phyloP scores from a whole-genome alignment of 257 asterid genomes.

The Nicotiana sylvestris region DNA sequence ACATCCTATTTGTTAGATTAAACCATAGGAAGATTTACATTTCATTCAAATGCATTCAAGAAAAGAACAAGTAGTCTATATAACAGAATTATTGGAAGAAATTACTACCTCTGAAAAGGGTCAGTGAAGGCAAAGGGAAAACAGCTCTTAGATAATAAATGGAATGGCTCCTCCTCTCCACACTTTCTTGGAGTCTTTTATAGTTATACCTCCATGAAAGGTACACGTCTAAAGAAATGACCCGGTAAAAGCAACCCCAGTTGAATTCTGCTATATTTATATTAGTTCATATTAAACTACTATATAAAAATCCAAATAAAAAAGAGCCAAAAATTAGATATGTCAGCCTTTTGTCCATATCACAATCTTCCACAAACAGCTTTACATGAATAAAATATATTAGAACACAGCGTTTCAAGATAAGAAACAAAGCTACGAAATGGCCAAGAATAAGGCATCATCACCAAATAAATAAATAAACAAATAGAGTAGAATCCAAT shows the following conservation, averaged over 20 bases:
- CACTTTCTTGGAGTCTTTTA: not conserved
- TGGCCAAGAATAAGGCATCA: not conserved
- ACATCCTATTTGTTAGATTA: not conserved
- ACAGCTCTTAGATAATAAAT: not conserved
- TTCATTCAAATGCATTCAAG: not conserved
- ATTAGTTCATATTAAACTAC: not conserved
- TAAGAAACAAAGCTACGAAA: not conserved
- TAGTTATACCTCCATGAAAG: not conserved
- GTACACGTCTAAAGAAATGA: not conserved
- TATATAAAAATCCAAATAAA: not conserved
- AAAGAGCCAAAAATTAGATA: not conserved
- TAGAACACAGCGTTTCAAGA: not conserved
- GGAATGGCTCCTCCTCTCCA: not conserved
- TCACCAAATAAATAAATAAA: not conserved
- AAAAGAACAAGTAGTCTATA: not conserved
- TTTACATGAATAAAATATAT: not conserved
- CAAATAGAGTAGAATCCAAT: not conserved
- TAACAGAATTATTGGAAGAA: not conserved
- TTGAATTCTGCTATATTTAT: not conserved
- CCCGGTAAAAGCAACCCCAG: not conserved
- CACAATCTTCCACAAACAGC: not conserved
- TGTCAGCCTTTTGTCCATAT: not conserved
- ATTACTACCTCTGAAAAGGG: not conserved
- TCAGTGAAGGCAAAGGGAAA: not conserved
- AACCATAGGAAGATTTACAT: not conserved